A percentile compares a stretch with the other conserved stretches of the same genome.
These are phyloP conservation scores for Domatiomyces globalis DNA, from an alignment of 2,329 filamentous ascomycete genomes.

Conservation along the genomic window DNA sequence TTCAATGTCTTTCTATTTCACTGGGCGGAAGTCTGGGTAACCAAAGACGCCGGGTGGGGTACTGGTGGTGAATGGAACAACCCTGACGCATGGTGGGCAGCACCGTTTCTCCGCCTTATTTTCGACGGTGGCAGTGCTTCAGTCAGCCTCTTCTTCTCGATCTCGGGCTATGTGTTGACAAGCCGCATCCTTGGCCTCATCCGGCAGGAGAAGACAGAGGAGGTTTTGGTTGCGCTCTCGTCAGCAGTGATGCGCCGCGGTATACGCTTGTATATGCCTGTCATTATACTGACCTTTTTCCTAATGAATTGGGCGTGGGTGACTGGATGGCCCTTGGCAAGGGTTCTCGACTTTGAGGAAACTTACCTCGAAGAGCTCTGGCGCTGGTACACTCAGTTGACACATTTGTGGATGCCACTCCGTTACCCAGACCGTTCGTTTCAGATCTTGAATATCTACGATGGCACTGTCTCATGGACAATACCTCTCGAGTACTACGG, in stretches of 20 bases:
- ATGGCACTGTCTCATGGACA: constrained; percentile 30
- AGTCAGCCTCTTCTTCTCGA: constrained; percentile 31
- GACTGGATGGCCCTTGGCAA: neutral
- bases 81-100: neutral
- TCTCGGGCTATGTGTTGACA: constrained; percentile 32
- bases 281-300: constrained; percentile 1
- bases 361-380: neutral
- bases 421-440: constrained; percentile 19
- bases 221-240: neutral
- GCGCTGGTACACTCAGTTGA: neutral
- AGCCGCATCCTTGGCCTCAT: neutral
- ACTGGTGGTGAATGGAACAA: neutral
- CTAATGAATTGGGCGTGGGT: neutral
- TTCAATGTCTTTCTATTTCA: constrained; percentile 9
- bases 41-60: neutral
- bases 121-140: constrained; percentile 1
- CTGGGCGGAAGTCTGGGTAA: neutral
- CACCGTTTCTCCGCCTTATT: constrained; percentile 2
- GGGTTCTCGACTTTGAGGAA: neutral
- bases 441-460: constrained; percentile 22
- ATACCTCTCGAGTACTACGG: constrained; percentile 32
- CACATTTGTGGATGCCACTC: constrained; percentile 3
- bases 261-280: constrained; percentile 3
- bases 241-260: constrained; percentile 5
- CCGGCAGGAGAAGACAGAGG: neutral